phyloP scores from a whole-genome alignment of 768 basidiomycete genomes.

The Austroboletus eburneus region DNA sequence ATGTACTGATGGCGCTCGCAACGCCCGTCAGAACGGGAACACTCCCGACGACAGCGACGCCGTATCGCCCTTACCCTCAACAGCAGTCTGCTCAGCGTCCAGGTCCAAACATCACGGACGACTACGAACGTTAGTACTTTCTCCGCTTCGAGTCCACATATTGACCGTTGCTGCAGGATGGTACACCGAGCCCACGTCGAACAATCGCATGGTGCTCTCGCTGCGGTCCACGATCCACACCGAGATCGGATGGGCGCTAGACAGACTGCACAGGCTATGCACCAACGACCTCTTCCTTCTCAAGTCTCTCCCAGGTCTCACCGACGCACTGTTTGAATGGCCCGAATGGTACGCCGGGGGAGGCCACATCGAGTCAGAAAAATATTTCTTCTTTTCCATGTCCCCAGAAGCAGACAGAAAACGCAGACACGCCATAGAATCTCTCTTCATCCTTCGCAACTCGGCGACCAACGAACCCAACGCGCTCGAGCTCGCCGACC shows the following conservation, averaged over 20 bases:
- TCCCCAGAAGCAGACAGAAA: constrained; percentile 47
- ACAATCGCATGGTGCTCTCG: constrained; percentile 89
- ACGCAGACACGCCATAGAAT: constrained; percentile 78
- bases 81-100: constrained; percentile 16
- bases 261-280: constrained; percentile 77
- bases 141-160: neutral
- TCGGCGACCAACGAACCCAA: constrained; percentile 68
- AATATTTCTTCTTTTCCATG: constrained; percentile 51
- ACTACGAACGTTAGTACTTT: constrained; percentile 63
- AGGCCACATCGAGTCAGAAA: constrained; percentile 48
- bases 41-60: constrained; percentile 8
- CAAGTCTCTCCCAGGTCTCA: constrained; percentile 67
- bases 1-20: constrained; percentile 30
- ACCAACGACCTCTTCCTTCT: constrained; percentile 76
- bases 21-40: constrained; percentile 28
- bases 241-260: constrained; percentile 88
- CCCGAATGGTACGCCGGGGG: constrained; percentile 77
- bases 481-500: constrained; percentile 52
- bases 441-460: constrained; percentile 84
- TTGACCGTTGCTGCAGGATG: constrained; percentile 49
- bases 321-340: constrained; percentile 84
- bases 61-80: constrained; percentile 27
- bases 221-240: constrained; percentile 76
- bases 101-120: constrained; percentile 55
- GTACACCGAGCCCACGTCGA: constrained; percentile 77